Evolutionary conservation across 2,329 filamentous ascomycete species (phyloP).

Genomic region (Claviceps pazoutovae): DNA sequence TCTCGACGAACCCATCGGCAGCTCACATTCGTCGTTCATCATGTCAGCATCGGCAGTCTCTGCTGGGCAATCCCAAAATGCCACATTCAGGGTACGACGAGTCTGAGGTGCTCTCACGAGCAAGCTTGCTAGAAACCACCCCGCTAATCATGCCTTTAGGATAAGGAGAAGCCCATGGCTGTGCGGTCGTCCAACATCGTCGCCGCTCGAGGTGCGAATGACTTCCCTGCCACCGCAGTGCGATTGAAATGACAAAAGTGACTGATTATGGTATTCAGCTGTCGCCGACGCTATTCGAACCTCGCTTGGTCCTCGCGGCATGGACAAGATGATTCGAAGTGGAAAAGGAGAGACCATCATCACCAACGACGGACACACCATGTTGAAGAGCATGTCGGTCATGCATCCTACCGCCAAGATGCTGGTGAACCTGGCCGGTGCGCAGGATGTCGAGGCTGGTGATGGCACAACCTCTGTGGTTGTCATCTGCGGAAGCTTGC

Average conservation of each 20-base stretch:
- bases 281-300: slow-evolving; percentile 96
- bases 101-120: slow-evolving; percentile 10
- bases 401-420: slow-evolving; percentile 99
- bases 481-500: slow-evolving; percentile 87
- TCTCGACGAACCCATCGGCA: slow-evolving; percentile 13
- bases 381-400: slow-evolving; percentile 97
- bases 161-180: slow-evolving; percentile 97
- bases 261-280: slow-evolving; percentile 35
- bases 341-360: slow-evolving; percentile 96
- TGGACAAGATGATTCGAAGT: slow-evolving; percentile 99
- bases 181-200: slow-evolving; percentile 95
- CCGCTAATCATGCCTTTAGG: slow-evolving; percentile 32
- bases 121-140: slow-evolving; percentile 18
- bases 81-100: slow-evolving; percentile 41
- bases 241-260: neutral
- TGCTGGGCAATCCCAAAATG: slow-evolving; percentile 31
- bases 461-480: slow-evolving; percentile 98
- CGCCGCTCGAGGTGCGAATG: slow-evolving; percentile 68
- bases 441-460: slow-evolving; percentile 95
- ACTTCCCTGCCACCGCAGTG: neutral
- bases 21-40: slow-evolving; percentile 26
- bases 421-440: slow-evolving; percentile 92
- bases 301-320: slow-evolving; percentile 87
- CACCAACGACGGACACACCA: slow-evolving; percentile 98
- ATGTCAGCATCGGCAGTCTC: slow-evolving; percentile 29